These are phyloP conservation scores for Actinomucor elegans DNA, from an alignment of 371 early-diverging fungal species.

Conservation along the genomic window DNA sequence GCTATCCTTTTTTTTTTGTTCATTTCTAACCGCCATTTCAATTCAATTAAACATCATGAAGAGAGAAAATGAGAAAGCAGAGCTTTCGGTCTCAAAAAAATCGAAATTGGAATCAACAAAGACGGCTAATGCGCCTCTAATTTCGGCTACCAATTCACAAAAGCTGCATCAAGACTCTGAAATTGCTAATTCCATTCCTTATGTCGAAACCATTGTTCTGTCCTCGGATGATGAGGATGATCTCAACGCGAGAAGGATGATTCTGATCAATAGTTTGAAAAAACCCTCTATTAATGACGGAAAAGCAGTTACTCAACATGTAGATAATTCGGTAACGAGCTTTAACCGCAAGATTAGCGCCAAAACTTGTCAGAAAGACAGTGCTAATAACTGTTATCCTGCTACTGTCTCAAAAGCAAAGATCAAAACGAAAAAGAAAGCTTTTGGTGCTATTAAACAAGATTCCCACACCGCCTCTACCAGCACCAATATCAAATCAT, in stretches of 20 bases:
- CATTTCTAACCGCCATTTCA: background rate
- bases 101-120: background rate
- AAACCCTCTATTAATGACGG: background rate
- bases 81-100: background rate
- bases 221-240: slow-evolving; percentile 12
- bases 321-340: too few species aligned
- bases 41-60: slow-evolving; percentile 4
- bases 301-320: background rate
- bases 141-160: background rate
- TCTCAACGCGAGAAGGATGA: background rate
- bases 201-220: slow-evolving; percentile 2
- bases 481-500: too few species aligned
- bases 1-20: background rate
- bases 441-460: too few species aligned
- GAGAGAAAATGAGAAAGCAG: slow-evolving; percentile 4
- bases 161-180: background rate
- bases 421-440: too few species aligned
- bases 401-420: too few species aligned
- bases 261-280: background rate
- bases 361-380: too few species aligned
- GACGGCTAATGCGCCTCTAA: background rate
- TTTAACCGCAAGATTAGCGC: background rate
- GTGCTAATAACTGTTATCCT: too few species aligned
- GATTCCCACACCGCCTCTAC: too few species aligned
- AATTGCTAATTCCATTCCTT: background rate